Evolutionary conservation across 1,139 yeast genomes (phyloP), one percentile per base, ranked within the genome.

Genomic region (Blastobotrys niveus): DNA sequence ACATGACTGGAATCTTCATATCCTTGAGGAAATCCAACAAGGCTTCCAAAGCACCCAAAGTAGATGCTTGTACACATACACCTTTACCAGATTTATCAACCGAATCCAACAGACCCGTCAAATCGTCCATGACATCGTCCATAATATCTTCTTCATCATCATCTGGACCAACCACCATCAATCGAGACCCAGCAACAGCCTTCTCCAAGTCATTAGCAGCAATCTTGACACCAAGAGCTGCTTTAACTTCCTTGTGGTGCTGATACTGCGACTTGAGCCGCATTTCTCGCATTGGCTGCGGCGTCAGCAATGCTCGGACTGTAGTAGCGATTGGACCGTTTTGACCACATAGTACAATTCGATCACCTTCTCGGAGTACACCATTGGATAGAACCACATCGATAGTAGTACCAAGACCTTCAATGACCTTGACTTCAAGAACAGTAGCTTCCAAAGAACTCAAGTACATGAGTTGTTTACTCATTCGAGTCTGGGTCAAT

Each of bases 81-180:
- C 98, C 99, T 62, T 76, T 79, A 59, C 98, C 98, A 38, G 89
- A 76, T 53, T 84, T 80, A 67, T 93, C 98, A 50, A 91, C 96
- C 49, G 95, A 85, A 65, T 88, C 97, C 59, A 91, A 74, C 57
- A 91, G 74, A 39, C 96, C 96, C 34, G 97, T 88, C 65, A 91
- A 76, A 67, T 91, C 99, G 60, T 91, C 96, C 98, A 93, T 93
- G 49, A 91, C 96, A 55, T 91, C 97, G 64, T 91, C 98, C 94
- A 86, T 85, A 57, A 91, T 64, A 48, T 91, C 97, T 48, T 93
- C 98, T 70, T 91, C 98, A 59, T 91, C 96, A 57, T 93, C 99
- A 52, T 87, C 96, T 55, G 91, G 95, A 34, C 96, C 96, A 54
- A 88, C 96, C 57, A 91, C 93, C 54, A 93, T 71, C 67, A 91